Base-by-base conservation (phyloP, 768 basidiomycete species). In the Macrocybe gigantea region DNA sequence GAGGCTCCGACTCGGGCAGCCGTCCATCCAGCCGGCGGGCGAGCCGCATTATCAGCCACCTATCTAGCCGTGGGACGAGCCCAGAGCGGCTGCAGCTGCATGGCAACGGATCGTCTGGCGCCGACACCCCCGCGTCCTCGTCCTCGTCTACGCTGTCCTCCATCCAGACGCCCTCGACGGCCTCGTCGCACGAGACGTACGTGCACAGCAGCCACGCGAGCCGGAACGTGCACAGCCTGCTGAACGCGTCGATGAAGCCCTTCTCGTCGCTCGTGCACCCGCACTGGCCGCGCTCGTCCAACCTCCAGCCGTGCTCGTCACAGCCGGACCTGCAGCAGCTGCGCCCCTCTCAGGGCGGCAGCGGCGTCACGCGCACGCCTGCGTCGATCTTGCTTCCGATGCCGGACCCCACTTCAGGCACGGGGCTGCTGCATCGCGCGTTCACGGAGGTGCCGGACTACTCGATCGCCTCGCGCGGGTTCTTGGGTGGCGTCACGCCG, bases 401-500 rank as follows among this genome's bases (percentile, higher is more conserved):
- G 22, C 22, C 22, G 22, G 22, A 22, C 22, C 22, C 22, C 4
- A 22, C 22, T 13, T 31, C 53, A 9, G 63, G 59, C 1, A 60
- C 61, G 11, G 58, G 64, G 53, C 53, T 79, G 53, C 67, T 85
- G 49, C 79, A 80, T 53, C 74, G 82, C 14, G 79, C 80, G 41
- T 83, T 80, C 57, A 88, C 77, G 53, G 80, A 76, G 70, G 88
- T 96, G 12, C 95, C 95, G 1, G 82, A 88, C 54, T 98, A 98
- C 64, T 76, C 76, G 13, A 75, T 89, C 40, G 91, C 94, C 2
- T 81, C 85, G 51, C 72, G 86, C 10, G 93, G 93, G 5, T 95
- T 94, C 65, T 74, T 94, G 29, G 93, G 93, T 6, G 93, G 93
- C 5, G 84, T 94, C n/a, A 83, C 87, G 7, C 93, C 95, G 11